phyloP scores from a whole-genome alignment of 495 filamentous ascomycete species.

The Trichocladium uniseriatum region DNA sequence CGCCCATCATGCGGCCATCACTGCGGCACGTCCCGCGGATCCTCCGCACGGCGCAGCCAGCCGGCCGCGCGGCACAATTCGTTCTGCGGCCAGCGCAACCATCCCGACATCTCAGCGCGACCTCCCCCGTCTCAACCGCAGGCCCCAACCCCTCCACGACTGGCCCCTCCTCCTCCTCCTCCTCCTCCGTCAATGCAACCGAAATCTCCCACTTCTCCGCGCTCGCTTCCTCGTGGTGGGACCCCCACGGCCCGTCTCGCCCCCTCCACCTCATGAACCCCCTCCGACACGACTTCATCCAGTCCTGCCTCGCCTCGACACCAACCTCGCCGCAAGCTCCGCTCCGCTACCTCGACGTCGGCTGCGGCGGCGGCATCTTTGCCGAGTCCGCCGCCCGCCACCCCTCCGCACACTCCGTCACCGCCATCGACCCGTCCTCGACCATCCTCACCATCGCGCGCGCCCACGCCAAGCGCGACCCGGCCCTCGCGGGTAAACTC shows the following conservation, averaged over 20 bases:
- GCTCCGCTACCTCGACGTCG: constrained; percentile 78
- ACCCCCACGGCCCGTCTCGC: constrained; percentile 83
- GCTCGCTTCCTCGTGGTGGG: constrained; percentile 95
- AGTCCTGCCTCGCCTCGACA: constrained; percentile 49
- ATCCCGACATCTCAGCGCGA: background rate
- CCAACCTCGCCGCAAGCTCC: background rate
- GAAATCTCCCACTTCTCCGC: constrained; percentile 91
- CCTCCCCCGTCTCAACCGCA: constrained; percentile 3
- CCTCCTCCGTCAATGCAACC: constrained; percentile 64
- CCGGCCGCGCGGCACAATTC: background rate
- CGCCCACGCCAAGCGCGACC: constrained; percentile 57
- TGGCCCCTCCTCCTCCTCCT: constrained; percentile 9
- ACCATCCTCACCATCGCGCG: constrained; percentile 73
- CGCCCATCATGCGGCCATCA: constrained; percentile 12
- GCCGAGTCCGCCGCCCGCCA: constrained; percentile 84
- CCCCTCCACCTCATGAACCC: constrained; percentile 98
- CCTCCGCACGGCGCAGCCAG: background rate
- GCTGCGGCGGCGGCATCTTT: constrained; percentile 95
- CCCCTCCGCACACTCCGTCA: constrained; percentile 53
- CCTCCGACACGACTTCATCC: constrained; percentile 86
- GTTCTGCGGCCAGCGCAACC: background rate
- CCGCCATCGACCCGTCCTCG: constrained; percentile 75
- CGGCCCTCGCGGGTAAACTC: constrained; percentile 51
- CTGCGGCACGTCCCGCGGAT: constrained; percentile 6
- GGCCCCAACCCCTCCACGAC: too few species aligned